These are phyloP conservation scores for Pseudohalonectria lignicola DNA, from an alignment of 2,329 filamentous ascomycete species.

Conservation along the genomic window DNA sequence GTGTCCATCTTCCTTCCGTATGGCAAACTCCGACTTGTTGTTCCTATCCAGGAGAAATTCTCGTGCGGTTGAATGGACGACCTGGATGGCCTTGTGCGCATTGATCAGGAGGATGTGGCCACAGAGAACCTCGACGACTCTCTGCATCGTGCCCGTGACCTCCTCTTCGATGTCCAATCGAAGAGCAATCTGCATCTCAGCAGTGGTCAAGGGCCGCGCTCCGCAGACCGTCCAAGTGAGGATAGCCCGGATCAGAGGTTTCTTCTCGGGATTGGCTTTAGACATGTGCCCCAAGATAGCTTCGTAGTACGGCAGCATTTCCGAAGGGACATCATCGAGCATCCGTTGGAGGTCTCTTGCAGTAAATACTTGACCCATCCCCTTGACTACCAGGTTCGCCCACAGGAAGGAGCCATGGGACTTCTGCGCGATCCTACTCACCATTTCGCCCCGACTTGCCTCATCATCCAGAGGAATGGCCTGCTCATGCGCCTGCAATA, in stretches of 20 bases:
- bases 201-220: constrained; percentile 12
- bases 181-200: constrained; percentile 13
- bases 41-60: constrained; percentile 14
- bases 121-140: constrained; percentile 16
- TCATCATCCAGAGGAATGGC: background rate
- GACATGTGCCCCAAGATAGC: constrained; percentile 19
- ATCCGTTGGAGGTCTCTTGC: constrained; percentile 16
- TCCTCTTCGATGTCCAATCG: constrained; percentile 13
- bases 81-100: constrained; percentile 16
- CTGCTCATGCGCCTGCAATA: constrained; percentile 1
- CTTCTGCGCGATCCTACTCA: constrained; percentile 19
- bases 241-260: constrained; percentile 13
- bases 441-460: constrained; percentile 11
- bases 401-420: constrained; percentile 24
- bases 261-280: constrained; percentile 8
- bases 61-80: constrained; percentile 27
- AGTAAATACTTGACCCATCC: constrained; percentile 15
- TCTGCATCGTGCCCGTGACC: constrained; percentile 4
- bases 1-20: constrained; percentile 16
- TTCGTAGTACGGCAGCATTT: constrained; percentile 22
- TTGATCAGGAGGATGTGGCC: constrained; percentile 24
- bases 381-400: constrained; percentile 20
- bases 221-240: constrained; percentile 13
- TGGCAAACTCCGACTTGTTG: constrained; percentile 15
- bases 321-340: constrained; percentile 19